Evolutionary conservation across 2,329 filamentous ascomycete species (phyloP), one percentile per base, ranked within the genome.

Genomic region (Fusarium beomiforme): DNA sequence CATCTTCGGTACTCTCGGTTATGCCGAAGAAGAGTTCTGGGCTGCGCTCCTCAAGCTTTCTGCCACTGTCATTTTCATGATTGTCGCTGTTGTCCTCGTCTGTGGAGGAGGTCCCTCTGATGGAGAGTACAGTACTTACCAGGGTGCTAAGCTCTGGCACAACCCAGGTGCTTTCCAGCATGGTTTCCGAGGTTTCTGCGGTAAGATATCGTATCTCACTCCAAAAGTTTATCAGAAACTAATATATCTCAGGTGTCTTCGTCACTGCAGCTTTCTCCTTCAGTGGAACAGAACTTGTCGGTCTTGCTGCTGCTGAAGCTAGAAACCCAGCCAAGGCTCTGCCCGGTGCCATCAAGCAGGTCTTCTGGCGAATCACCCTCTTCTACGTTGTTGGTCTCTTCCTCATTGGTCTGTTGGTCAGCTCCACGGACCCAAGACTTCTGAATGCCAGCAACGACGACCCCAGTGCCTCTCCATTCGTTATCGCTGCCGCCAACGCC

Each of bases 271-370:
- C 91, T 7, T 93, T 93, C 75, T 84, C 91, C 24, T 94, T 93
- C 77, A 88, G 89, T 19, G 92, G 91, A 17, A 93, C 91, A 0
- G 92, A 93, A 77, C 83, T 93, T 4, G 91, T 93, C n/a, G 92
- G 91, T 73, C 85, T 94, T 5, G 91, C 91, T 6, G 91, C 91
- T 2, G 91, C 91, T 10, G 92, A 94, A 79, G 89, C 91, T 0
- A 81, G 83, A 13, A 93, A 93, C 76, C 92, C 92, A 0, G 86
- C 89, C 61, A 90, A 92, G 77, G 88, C 91, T 0, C 86, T 97
- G 3, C 94, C 94, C 0, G 90, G 89, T 3, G 94, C 94, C 8
- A 91, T 95, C 75, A 97, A 96, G 83, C 94, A 97, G 78, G 93
- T 88, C 34, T 88, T 88, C 64, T 88, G 86, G 86, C 85, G 86